Conservation (phyloP, 345 rosid species). For the Psidium guajava region DNA sequence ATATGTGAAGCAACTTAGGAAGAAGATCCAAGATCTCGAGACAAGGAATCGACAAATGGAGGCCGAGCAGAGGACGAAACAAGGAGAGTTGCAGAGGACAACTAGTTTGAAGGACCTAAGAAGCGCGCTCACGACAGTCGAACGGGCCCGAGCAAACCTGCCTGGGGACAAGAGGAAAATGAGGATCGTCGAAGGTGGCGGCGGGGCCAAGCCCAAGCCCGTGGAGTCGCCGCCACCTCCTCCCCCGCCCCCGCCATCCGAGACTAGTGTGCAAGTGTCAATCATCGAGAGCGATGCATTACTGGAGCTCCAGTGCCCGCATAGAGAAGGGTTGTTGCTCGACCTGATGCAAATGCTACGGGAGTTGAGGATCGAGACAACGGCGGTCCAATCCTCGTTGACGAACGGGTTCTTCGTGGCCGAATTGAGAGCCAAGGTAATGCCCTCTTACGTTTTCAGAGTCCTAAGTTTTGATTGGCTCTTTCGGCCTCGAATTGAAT, state of each 20-base stretch:
- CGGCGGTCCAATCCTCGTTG: slow-evolving; percentile 53
- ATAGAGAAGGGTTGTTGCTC: slow-evolving; percentile 69
- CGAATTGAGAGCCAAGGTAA: slow-evolving; percentile 87
- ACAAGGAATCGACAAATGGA: slow-evolving; percentile 36
- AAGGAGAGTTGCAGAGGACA: slow-evolving; percentile 16
- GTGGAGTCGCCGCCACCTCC: slow-evolving; percentile 12
- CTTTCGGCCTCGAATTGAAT: background rate
- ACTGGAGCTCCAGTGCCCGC: slow-evolving; percentile 67
- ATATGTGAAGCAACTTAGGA: slow-evolving; percentile 78
- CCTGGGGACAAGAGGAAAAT: slow-evolving; percentile 42
- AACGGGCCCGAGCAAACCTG: slow-evolving; percentile 18
- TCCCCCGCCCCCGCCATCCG: background rate
- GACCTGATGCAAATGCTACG: slow-evolving; percentile 69
- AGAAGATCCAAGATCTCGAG: slow-evolving; percentile 78
- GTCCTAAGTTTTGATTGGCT: background rate
- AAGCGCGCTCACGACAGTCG: slow-evolving; percentile 10
- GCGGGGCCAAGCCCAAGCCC: slow-evolving; percentile 29
- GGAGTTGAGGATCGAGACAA: slow-evolving; percentile 62
- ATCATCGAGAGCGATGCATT: slow-evolving; percentile 82
- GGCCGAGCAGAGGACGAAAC: slow-evolving; percentile 23
- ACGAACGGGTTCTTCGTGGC: slow-evolving; percentile 42
- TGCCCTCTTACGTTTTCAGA: background rate
- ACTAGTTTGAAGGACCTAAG: slow-evolving; percentile 23
- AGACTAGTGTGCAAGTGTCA: slow-evolving; percentile 65
- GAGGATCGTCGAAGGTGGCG: slow-evolving; percentile 35